Conservation (phyloP, 2,329 filamentous ascomycete species). For the Colletotrichum sp. region DNA sequence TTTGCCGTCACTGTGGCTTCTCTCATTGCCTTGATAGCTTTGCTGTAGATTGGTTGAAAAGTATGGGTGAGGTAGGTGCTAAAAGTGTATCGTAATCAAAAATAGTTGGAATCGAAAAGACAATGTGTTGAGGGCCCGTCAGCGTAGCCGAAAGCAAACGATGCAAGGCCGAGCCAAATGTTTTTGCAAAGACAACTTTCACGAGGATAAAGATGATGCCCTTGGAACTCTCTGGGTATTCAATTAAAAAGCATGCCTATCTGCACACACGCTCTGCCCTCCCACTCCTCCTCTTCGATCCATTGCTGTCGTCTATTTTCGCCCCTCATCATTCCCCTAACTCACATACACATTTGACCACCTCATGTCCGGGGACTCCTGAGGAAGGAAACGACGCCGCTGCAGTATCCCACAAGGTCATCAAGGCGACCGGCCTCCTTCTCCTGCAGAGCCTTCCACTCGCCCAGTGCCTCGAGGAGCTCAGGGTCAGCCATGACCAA, state of each 20-base stretch:
- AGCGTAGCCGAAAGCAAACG: not conserved
- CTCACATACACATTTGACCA: not conserved
- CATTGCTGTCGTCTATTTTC: not conserved
- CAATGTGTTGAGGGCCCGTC: not conserved
- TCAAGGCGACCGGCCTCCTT: slow-evolving; percentile 74
- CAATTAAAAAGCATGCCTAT: not conserved
- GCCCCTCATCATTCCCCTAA: not conserved
- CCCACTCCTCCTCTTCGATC: not conserved
- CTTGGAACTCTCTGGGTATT: not conserved
- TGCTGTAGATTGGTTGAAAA: not conserved
- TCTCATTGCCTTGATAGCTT: not conserved
- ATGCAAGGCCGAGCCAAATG: not conserved
- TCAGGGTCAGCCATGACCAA: slow-evolving; percentile 53
- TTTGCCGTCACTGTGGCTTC: not conserved
- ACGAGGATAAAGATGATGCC: not conserved
- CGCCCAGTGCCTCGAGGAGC: slow-evolving; percentile 63
- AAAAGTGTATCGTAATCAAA: not conserved
- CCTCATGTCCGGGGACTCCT: slow-evolving; percentile 62
- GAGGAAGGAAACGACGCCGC: slow-evolving; percentile 84
- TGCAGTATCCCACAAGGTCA: slow-evolving; percentile 83
- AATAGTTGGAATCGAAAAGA: not conserved
- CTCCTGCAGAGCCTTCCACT: slow-evolving; percentile 77
- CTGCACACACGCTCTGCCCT: not conserved
- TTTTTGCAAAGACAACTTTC: not conserved
- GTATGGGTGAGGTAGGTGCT: not conserved